Evolutionary conservation across 352 stramenopile genomes (phyloP).

Genomic region (Phytophthora tentaculata): DNA sequence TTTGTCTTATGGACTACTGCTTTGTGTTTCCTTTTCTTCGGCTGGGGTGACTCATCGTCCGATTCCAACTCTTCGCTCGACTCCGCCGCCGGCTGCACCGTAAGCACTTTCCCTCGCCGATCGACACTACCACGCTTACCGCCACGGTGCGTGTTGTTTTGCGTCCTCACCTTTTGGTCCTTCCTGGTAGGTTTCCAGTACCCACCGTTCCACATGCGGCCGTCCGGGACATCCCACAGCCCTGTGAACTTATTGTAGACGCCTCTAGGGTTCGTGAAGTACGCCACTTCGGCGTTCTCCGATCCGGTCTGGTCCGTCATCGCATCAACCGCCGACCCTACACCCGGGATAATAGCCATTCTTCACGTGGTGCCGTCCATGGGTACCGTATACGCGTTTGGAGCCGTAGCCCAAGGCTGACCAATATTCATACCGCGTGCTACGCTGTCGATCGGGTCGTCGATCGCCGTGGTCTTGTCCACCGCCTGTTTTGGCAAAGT

Average conservation of each 20-base stretch:
- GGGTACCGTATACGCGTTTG: neutral
- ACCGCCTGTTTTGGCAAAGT: conserved; percentile 4
- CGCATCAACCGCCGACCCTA: neutral
- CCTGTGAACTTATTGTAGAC: too few relatives aligned
- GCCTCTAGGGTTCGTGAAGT: too few relatives aligned
- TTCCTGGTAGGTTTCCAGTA: too few relatives aligned
- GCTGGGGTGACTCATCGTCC: neutral
- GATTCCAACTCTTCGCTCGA: neutral
- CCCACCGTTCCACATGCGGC: too few relatives aligned
- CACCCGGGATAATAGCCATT: neutral
- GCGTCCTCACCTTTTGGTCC: too few relatives aligned
- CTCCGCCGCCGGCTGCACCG: neutral
- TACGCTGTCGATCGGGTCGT: conserved; percentile 7
- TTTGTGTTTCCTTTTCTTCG: neutral
- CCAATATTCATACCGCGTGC: conserved; percentile 6
- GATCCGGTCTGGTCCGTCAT: too few relatives aligned
- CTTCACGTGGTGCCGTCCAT: neutral
- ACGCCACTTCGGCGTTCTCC: too few relatives aligned
- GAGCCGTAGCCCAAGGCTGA: neutral
- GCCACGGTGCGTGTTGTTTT: too few relatives aligned
- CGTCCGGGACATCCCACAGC: too few relatives aligned
- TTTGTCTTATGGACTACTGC: neutral
- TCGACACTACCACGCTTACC: too few relatives aligned
- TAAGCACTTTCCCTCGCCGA: neutral
- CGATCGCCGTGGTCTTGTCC: conserved; percentile 1